Evolutionary conservation across 2,329 filamentous ascomycete species (phyloP).

Genomic region (Rosellinia necatrix): DNA sequence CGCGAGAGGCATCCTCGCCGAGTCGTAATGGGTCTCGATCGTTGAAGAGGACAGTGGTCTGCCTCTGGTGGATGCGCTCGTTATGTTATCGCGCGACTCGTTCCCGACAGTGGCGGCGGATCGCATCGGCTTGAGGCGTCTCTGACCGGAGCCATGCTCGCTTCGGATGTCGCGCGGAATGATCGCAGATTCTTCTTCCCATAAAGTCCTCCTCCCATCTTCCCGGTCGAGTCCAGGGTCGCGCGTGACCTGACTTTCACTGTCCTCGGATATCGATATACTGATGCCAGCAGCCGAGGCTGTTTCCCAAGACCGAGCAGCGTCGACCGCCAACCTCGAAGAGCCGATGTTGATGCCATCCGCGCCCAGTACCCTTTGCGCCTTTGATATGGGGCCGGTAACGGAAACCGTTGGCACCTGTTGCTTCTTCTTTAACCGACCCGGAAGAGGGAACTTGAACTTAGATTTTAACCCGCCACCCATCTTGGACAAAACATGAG

Average conservation of each 20-base stretch:
- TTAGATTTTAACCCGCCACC: slow-evolving; percentile 44
- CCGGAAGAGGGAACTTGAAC: slow-evolving; percentile 55
- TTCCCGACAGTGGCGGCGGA: slow-evolving; percentile 35
- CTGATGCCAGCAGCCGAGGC: slow-evolving; percentile 51
- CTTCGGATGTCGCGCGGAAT: slow-evolving; percentile 44
- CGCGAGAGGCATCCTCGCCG: slow-evolving; percentile 58
- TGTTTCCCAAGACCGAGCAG: slow-evolving; percentile 47
- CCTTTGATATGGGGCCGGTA: slow-evolving; percentile 53
- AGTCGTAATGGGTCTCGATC: slow-evolving; percentile 62
- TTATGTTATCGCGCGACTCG: slow-evolving; percentile 38
- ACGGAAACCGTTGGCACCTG: slow-evolving; percentile 37
- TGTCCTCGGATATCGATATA: slow-evolving; percentile 50
- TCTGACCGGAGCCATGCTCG: slow-evolving; percentile 26
- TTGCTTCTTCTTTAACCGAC: slow-evolving; percentile 51
- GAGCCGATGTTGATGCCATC: slow-evolving; percentile 50
- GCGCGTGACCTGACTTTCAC: slow-evolving; percentile 40
- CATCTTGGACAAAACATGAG: slow-evolving; percentile 39
- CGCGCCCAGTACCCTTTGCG: slow-evolving; percentile 55
- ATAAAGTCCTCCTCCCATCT: slow-evolving; percentile 41
- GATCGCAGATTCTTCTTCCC: slow-evolving; percentile 55
- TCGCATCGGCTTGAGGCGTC: slow-evolving; percentile 32
- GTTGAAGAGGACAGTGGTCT: slow-evolving; percentile 59
- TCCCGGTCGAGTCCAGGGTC: slow-evolving; percentile 35
- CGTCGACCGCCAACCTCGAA: slow-evolving; percentile 30
- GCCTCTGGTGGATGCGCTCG: slow-evolving; percentile 51